Evolutionary conservation across 2,329 filamentous ascomycete genomes (phyloP).

Genomic region (Ophiostoma novo-ulmi): DNA sequence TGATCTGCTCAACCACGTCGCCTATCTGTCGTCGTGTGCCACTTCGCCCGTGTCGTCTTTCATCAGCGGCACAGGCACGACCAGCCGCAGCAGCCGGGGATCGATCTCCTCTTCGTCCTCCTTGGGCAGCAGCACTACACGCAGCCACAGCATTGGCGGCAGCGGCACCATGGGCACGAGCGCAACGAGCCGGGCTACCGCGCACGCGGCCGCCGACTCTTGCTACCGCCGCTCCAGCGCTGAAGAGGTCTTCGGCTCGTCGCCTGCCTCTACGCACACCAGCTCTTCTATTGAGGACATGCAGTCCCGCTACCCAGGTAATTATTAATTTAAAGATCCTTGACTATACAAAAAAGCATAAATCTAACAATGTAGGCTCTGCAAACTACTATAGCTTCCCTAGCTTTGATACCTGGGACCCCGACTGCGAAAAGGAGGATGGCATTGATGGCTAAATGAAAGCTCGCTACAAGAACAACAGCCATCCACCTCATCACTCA

Average conservation of each 20-base stretch:
- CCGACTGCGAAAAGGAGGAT: constrained; percentile 42
- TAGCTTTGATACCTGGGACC: constrained; percentile 63
- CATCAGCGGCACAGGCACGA: constrained; percentile 15
- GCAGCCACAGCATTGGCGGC: constrained; percentile 6
- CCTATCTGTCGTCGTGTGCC: constrained; percentile 39
- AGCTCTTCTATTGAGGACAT: constrained; percentile 31
- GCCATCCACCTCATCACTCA: neutral
- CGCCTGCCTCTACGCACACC: constrained; percentile 30
- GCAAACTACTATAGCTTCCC: constrained; percentile 68
- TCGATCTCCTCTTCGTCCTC: neutral
- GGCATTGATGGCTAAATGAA: constrained; percentile 23
- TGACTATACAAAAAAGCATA: neutral
- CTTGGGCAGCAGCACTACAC: neutral
- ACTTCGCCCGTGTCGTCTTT: constrained; percentile 16
- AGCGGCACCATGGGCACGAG: neutral
- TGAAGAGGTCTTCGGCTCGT: constrained; percentile 33
- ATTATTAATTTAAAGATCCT: too few species aligned
- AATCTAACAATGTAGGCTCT: constrained; percentile 32
- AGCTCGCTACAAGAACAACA: too few species aligned
- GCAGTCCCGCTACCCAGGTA: constrained; percentile 24
- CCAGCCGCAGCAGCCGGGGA: constrained; percentile 3
- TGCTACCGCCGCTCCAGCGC: constrained; percentile 39
- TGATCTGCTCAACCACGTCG: constrained; percentile 52
- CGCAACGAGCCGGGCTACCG: neutral
- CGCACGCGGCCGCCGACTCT: neutral